These are phyloP conservation scores for Diddensiella transvaalensis DNA, from an alignment of 805 yeast genomes.

Conservation along the genomic window DNA sequence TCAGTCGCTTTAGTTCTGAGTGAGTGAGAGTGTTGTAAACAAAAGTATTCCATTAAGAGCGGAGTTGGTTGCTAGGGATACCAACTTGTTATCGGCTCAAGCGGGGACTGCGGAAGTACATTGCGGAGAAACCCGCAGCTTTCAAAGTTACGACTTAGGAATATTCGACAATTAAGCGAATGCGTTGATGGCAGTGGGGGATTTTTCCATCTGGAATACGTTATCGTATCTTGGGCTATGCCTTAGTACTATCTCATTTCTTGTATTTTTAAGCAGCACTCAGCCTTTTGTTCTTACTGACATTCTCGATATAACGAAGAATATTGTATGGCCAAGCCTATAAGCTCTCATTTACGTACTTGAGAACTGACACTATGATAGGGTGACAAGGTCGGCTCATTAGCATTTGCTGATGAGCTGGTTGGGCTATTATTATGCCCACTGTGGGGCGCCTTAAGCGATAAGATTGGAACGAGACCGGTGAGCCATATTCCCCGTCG, in stretches of 20 bases:
- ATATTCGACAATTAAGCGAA: no score
- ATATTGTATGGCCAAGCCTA: conserved; percentile 22
- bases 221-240: conserved; percentile 36
- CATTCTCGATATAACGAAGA: conserved; percentile 32
- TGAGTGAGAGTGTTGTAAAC: background rate
- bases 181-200: background rate
- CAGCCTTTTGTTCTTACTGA: conserved; percentile 44
- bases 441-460: conserved; percentile 59
- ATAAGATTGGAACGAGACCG: conserved; percentile 57
- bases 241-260: conserved; percentile 39
- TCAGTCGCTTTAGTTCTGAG: background rate
- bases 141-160: no score
- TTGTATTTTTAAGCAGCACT: conserved; percentile 42
- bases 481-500: conserved; percentile 2
- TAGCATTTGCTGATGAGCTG: conserved; percentile 59
- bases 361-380: no score
- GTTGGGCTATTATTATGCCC: conserved; percentile 54
- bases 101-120: no score
- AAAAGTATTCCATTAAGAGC: no score
- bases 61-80: no score
- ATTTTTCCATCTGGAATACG: conserved; percentile 8
- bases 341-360: background rate
- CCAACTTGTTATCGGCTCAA: no score
- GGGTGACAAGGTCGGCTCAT: conserved; percentile 47
- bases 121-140: no score